A percentile compares a stretch with the other conserved stretches of the same genome.
phyloP scores from a whole-genome alignment of 1,284 basidiomycete genomes.

The Ustilago curta region DNA sequence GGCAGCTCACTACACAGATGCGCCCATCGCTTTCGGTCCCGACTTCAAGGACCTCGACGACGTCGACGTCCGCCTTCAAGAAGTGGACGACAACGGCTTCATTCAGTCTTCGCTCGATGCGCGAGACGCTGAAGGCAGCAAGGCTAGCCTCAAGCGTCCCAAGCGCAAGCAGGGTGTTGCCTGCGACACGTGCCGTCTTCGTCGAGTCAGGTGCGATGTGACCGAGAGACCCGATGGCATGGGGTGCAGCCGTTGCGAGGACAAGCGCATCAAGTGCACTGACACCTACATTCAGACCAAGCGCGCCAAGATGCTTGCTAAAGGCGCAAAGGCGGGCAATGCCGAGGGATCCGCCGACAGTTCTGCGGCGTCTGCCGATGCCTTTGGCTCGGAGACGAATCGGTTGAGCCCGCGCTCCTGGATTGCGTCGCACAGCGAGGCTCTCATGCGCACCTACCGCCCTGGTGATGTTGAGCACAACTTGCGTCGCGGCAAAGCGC shows the following conservation, averaged over 20 bases:
- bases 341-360: slow-evolving; percentile 13
- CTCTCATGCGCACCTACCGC: slow-evolving; percentile 34
- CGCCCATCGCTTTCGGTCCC: slow-evolving; percentile 58
- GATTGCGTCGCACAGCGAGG: slow-evolving; percentile 32
- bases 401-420: slow-evolving; percentile 40
- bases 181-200: slow-evolving; percentile 66
- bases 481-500: slow-evolving; percentile 54
- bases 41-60: slow-evolving; percentile 40
- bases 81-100: slow-evolving; percentile 37
- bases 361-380: slow-evolving; percentile 4
- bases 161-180: slow-evolving; percentile 68
- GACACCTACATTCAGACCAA: slow-evolving; percentile 66
- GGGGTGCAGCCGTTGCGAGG: slow-evolving; percentile 65
- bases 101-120: slow-evolving; percentile 14
- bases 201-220: slow-evolving; percentile 64
- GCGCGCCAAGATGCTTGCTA: slow-evolving; percentile 42
- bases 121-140: slow-evolving; percentile 19
- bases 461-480: slow-evolving; percentile 48
- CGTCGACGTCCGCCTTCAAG: slow-evolving; percentile 23
- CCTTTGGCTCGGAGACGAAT: slow-evolving; percentile 7
- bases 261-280: slow-evolving; percentile 67
- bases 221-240: slow-evolving; percentile 63
- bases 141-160: slow-evolving; percentile 40
- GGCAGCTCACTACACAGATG: slow-evolving; percentile 62
- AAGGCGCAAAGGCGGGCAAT: slow-evolving; percentile 22